A percentile compares a stretch with the other conserved stretches of the same genome.
These are phyloP conservation scores for thale cress (Arabidopsis thaliana) DNA, from an alignment of 345 rosid species.

Conservation along the genomic window DNA sequence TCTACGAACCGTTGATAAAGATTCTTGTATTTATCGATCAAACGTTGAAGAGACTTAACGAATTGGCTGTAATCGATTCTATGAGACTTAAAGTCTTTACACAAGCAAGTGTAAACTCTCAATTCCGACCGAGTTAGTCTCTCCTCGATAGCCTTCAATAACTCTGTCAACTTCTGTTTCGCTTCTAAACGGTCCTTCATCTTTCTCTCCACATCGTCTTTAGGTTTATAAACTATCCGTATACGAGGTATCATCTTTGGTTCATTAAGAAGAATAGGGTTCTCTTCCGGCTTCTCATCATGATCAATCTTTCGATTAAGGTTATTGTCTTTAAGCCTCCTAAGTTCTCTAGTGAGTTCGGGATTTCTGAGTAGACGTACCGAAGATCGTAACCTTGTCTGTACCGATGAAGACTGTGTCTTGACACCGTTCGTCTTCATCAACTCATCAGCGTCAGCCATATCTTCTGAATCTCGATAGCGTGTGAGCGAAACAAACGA, in stretches of 20 bases:
- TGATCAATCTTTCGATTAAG: neutral
- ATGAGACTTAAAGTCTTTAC: neutral
- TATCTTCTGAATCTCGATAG: neutral
- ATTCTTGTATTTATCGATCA: neutral
- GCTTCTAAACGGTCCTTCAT: neutral
- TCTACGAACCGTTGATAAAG: neutral
- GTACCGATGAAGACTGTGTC: neutral
- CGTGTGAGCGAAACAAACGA: neutral
- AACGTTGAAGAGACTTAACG: neutral
- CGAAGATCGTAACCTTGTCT: neutral
- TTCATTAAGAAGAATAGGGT: neutral
- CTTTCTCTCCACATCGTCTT: neutral
- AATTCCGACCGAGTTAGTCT: neutral
- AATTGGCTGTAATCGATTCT: neutral
- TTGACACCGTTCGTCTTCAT: neutral
- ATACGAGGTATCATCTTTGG: neutral
- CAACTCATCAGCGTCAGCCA: neutral
- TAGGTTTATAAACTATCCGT: neutral
- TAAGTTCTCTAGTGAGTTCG: neutral
- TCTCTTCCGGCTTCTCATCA: neutral
- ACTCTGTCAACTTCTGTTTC: neutral
- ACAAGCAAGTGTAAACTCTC: neutral
- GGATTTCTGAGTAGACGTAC: neutral
- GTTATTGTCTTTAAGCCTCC: neutral
- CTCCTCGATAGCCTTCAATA: slow-evolving; percentile 1